Conservation (phyloP, 495 filamentous ascomycete genomes). For the Cudoniella acicularis region DNA sequence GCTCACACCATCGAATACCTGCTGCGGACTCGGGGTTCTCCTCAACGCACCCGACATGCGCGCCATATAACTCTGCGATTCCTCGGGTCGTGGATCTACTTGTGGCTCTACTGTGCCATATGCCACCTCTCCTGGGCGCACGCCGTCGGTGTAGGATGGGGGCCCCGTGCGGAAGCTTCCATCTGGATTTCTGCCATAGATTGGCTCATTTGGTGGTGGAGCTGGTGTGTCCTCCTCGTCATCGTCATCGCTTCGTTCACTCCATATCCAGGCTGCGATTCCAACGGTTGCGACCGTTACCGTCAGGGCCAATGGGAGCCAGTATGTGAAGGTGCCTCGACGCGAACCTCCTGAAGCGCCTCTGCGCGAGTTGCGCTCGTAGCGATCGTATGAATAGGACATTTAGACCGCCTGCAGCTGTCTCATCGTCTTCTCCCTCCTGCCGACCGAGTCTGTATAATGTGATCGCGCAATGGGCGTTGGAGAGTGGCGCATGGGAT, state of each 20-base stretch:
- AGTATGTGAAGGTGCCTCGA: conserved; percentile 73
- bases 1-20: conserved; percentile 76
- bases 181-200: conserved; percentile 44
- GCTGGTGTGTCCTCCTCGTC: conserved; percentile 50
- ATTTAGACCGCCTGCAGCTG: conserved; percentile 41
- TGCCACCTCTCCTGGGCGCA: conserved; percentile 34
- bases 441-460: conserved; percentile 5
- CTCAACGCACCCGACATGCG: conserved; percentile 80
- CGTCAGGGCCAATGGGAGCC: conserved; percentile 80
- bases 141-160: conserved; percentile 29
- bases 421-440: conserved; percentile 10
- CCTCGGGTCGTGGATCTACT: conserved; percentile 38
- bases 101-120: conserved; percentile 34
- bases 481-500: conserved; percentile 12
- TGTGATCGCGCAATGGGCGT: not conserved
- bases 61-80: conserved; percentile 58
- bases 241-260: conserved; percentile 71
- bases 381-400: conserved; percentile 71
- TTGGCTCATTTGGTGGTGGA: conserved; percentile 33
- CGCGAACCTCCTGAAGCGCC: conserved; percentile 55
- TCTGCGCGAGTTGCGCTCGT: conserved; percentile 45
- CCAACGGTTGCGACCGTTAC: conserved; percentile 81
- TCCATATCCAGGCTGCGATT: conserved; percentile 89
- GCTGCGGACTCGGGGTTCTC: conserved; percentile 84
- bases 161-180: conserved; percentile 38